A percentile compares a stretch with the other conserved stretches of the same genome.
These are phyloP conservation scores for Salix suchowensis DNA, from an alignment of 345 rosid genomes.

Conservation along the genomic window DNA sequence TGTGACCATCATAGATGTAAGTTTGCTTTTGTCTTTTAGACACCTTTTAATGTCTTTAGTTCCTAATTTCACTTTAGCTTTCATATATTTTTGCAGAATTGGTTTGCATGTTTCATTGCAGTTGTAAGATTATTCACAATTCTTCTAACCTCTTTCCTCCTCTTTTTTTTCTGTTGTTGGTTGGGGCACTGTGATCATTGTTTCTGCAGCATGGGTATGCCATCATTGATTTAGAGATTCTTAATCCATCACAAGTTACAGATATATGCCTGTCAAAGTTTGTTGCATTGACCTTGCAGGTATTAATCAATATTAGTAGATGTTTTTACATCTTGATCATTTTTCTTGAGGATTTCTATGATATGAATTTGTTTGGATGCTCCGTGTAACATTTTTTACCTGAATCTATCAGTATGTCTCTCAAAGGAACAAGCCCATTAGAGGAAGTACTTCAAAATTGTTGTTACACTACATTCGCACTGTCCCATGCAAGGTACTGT, in stretches of 20 bases:
- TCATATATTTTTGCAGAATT: background rate
- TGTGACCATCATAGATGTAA: conserved; percentile 57
- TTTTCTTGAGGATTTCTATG: background rate
- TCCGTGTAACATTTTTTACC: conserved; percentile 13
- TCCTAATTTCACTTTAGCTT: background rate
- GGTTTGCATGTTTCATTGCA: background rate
- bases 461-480: conserved; percentile 56
- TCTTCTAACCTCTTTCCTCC: background rate
- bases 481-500: conserved; percentile 71
- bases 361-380: conserved; percentile 1
- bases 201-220: conserved; percentile 69
- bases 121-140: conserved; percentile 3
- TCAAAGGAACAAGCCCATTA: conserved; percentile 77
- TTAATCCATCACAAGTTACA: conserved; percentile 47
- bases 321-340: conserved; percentile 10
- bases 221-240: conserved; percentile 56
- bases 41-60: background rate
- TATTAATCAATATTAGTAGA: conserved; percentile 16
- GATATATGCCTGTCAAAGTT: conserved; percentile 69
- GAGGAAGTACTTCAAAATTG: conserved; percentile 73
- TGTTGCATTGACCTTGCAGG: conserved; percentile 65
- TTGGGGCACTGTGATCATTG: conserved; percentile 7
- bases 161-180: background rate
- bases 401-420: conserved; percentile 60
- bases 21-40: conserved; percentile 17